Conservation (phyloP, 2,329 filamentous ascomycete species). For the Eutypa lata region DNA sequence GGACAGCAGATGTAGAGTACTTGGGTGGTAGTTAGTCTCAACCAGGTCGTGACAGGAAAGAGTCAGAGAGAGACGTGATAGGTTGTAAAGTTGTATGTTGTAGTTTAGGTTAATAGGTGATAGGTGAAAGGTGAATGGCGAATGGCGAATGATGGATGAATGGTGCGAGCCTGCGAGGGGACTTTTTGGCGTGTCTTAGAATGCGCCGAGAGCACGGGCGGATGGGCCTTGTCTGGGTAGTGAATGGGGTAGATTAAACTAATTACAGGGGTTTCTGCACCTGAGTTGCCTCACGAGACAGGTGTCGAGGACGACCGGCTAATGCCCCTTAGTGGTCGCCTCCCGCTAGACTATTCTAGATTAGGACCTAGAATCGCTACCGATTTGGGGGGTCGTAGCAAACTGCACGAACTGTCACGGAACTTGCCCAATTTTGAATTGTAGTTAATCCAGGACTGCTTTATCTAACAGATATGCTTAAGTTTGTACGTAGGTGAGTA, state of each 20-base stretch:
- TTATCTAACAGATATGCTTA: too few species aligned
- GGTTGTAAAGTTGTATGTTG: too few species aligned
- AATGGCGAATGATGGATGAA: not conserved
- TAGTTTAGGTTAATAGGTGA: too few species aligned
- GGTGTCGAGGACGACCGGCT: not conserved
- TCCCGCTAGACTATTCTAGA: not conserved
- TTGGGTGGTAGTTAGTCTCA: too few species aligned
- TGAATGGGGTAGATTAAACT: not conserved
- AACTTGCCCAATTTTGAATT: too few species aligned
- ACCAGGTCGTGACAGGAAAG: too few species aligned
- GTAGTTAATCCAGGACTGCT: too few species aligned
- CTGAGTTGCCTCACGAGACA: not conserved
- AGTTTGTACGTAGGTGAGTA: too few species aligned
- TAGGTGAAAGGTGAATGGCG: not conserved
- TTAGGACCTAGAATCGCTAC: not conserved
- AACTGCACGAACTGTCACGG: too few species aligned
- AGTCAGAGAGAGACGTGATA: too few species aligned
- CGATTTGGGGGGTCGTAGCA: not conserved
- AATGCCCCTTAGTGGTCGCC: not conserved
- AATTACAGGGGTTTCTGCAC: not conserved
- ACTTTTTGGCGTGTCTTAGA: not conserved
- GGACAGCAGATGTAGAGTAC: too few species aligned
- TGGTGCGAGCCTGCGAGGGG: not conserved
- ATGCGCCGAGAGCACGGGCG: not conserved
- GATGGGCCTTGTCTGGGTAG: not conserved